Percentiles rank a stretch among this genome's conserved stretches.
Evolutionary conservation across 768 basidiomycete genomes (phyloP).

Genomic region (Udeniomyces megalosporus): DNA sequence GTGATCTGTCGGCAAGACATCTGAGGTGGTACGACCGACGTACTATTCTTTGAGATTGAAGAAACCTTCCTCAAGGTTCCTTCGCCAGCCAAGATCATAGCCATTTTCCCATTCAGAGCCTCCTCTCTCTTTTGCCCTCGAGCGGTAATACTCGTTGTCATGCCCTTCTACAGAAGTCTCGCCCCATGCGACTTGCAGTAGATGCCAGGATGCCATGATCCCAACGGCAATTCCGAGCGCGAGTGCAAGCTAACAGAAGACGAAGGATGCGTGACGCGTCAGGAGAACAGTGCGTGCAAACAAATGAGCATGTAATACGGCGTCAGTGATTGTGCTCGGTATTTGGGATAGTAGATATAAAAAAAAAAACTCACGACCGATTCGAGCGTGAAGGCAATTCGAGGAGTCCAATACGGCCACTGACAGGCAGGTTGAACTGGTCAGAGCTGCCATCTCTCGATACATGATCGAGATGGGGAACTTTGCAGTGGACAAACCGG

Average conservation of each 20-base stretch:
- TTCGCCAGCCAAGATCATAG: constrained; percentile 69
- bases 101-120: constrained; percentile 74
- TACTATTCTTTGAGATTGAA: constrained; percentile 77
- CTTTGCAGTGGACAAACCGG: not conserved
- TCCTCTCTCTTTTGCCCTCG: constrained; percentile 48
- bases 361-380: constrained; percentile 43
- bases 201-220: constrained; percentile 42
- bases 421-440: constrained; percentile 9
- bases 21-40: too few relatives aligned
- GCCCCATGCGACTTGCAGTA: constrained; percentile 48
- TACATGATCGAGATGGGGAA: not conserved
- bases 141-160: constrained; percentile 64
- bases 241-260: not conserved
- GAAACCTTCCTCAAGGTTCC: constrained; percentile 56
- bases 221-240: constrained; percentile 41
- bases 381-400: constrained; percentile 49
- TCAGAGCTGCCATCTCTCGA: too few relatives aligned
- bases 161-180: constrained; percentile 85
- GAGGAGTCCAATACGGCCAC: constrained; percentile 54
- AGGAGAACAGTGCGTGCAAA: not conserved
- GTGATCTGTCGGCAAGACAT: too few relatives aligned
- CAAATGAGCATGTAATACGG: too few relatives aligned
- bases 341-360: constrained; percentile 34
- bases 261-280: not conserved
- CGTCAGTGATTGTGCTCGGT: not conserved